Conservation (phyloP, 768 basidiomycete species). For the Amanita exitialis region DNA sequence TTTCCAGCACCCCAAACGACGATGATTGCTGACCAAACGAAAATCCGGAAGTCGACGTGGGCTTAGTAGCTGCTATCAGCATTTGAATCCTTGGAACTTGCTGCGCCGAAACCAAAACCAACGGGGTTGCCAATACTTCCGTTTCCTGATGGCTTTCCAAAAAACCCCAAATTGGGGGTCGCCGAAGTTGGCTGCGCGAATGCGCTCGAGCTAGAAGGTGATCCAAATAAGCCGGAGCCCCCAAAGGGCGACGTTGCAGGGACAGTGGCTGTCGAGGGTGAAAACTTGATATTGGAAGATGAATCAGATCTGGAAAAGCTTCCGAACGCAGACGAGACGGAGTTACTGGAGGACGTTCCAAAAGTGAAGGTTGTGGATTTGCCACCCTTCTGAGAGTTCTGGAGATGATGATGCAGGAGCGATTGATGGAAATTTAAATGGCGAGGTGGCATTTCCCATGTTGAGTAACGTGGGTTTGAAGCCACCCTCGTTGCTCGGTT, state of each 20-base stretch:
- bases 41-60: conserved; percentile 6
- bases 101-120: conserved; percentile 44
- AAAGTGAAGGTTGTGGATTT: conserved; percentile 5
- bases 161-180: conserved; percentile 19
- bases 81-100: conserved; percentile 16
- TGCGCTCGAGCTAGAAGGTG: conserved; percentile 7
- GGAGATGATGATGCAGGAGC: neutral
- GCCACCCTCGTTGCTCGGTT: conserved; percentile 1
- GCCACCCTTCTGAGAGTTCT: conserved; percentile 5
- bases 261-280: conserved; percentile 4
- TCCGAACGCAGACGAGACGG: conserved; percentile 4
- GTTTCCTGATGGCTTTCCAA: conserved; percentile 17
- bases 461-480: conserved; percentile 1
- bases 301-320: neutral
- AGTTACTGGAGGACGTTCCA: neutral
- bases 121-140: conserved; percentile 57
- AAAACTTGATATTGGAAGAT: conserved; percentile 3
- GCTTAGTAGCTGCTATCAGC: conserved; percentile 15
- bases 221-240: neutral
- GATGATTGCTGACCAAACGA: conserved; percentile 8
- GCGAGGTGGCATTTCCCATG: neutral
- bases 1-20: neutral
- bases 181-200: conserved; percentile 12
- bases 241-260: conserved; percentile 8
- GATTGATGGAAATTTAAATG: neutral